Base-by-base conservation (phyloP, 352 stramenopile species). In the Globisporangium iwayamae region DNA sequence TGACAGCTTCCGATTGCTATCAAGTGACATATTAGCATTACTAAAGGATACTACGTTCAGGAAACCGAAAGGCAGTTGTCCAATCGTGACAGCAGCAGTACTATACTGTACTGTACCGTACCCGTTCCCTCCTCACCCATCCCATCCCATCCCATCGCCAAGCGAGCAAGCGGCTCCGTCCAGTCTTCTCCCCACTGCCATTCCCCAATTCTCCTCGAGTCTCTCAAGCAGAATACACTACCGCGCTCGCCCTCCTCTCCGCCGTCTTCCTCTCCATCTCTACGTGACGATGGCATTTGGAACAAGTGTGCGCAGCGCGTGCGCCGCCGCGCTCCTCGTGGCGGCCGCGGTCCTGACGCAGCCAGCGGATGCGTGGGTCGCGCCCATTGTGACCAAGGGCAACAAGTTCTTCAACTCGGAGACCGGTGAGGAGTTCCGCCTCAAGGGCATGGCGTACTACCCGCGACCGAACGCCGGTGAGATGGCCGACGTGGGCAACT, bases 351-450 rank as follows among this genome's bases (percentile, higher is more conserved):
- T 45, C 13, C 36, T 41, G 28, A 41, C 32, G 16, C 10, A 30
- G 32, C 3, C n/a, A 46, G 51, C 43, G n/a, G 43, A 56, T 18
- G 64, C 64, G 36, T 70, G 59, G 64, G 34, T 63, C 13, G 34
- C 64, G 1, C 64, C 43, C 8, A 13, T 93, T 14, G 32, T 55
- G 20, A 58, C 77, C 57, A 85, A 89, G 65, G 78, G 80, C 65
- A 87, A 84, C 74, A 84, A 81, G 59, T 89, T 89, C 56, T 90
- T 89, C 54, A 69, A 90, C 63, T 76, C 71, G 16, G 61, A 65
- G 9, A 78, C 69, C 0, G 73, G 70, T 10, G 60, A 74, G 46
- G 76, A 89, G 60, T 81, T 91, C 68, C 73, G 74, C 20, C 74
- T 89, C 41, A 75, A 78, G 43, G 81, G 83, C 36, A 81, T 90